phyloP scores from a whole-genome alignment of 768 basidiomycete genomes.

The Butyriboletus loyo region DNA sequence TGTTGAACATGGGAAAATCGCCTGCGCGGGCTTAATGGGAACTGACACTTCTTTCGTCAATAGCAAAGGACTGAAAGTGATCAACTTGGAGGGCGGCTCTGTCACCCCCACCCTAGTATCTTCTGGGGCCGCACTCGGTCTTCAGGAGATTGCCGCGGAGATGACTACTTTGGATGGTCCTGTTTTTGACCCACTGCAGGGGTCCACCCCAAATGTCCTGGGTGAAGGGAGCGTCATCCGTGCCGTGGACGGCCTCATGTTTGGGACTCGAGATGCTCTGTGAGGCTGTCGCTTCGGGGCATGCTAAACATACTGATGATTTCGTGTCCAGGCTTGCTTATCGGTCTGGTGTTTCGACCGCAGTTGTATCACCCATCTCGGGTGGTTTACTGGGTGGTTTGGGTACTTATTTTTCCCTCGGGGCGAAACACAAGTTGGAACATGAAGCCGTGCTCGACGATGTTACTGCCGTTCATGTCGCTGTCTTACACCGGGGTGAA shows the following conservation, averaged over 20 bases:
- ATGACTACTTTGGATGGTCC: constrained; percentile 63
- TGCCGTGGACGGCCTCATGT: constrained; percentile 64
- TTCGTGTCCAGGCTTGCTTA: constrained; percentile 57
- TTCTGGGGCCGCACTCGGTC: constrained; percentile 61
- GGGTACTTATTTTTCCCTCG: constrained; percentile 57
- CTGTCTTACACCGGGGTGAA: constrained; percentile 29
- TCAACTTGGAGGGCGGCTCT: constrained; percentile 63
- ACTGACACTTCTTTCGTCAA: constrained; percentile 11
- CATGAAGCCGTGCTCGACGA: constrained; percentile 63
- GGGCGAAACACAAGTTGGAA: constrained; percentile 56
- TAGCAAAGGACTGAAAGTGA: constrained; percentile 5
- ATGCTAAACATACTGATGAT: constrained; percentile 2
- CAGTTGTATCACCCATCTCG: constrained; percentile 57
- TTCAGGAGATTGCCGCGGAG: constrained; percentile 67
- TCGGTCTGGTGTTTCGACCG: constrained; percentile 68
- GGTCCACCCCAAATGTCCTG: constrained; percentile 31
- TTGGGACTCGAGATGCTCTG: constrained; percentile 49
- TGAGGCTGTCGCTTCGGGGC: constrained; percentile 22
- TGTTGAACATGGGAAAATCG: constrained; percentile 51
- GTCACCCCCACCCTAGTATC: constrained; percentile 60
- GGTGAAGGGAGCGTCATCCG: constrained; percentile 44
- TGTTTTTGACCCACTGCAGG: constrained; percentile 47
- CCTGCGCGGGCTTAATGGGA: constrained; percentile 39
- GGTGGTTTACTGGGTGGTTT: constrained; percentile 60
- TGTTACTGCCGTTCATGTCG: constrained; percentile 62